Percentiles rank a stretch among this genome's conserved stretches.
phyloP scores from a whole-genome alignment of 1,284 basidiomycete genomes.

The Lentinus polychrous region DNA sequence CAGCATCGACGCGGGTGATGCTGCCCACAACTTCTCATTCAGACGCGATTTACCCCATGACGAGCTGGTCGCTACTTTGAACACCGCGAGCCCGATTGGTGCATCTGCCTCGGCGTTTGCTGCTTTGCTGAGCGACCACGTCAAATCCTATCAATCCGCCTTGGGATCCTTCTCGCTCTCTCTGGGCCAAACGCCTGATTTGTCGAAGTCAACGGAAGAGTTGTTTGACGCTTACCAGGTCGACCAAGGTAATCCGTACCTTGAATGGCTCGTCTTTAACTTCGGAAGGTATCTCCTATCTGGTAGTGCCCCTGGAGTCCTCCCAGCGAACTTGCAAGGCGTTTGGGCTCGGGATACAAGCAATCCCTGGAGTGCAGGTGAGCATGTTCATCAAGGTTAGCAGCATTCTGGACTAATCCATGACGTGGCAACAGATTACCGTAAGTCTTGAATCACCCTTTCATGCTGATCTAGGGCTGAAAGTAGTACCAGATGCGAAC shows the following conservation, averaged over 20 bases:
- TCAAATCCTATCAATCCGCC: slow-evolving; percentile 39
- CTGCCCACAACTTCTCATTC: slow-evolving; percentile 52
- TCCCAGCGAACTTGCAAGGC: slow-evolving; percentile 70
- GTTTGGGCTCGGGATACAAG: slow-evolving; percentile 53
- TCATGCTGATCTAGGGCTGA: neutral
- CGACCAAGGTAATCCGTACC: slow-evolving; percentile 52
- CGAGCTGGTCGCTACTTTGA: slow-evolving; percentile 36
- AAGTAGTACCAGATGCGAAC: slow-evolving; percentile 47
- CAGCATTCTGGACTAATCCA: neutral
- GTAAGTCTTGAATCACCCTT: slow-evolving; percentile 28
- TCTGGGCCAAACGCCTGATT: slow-evolving; percentile 49
- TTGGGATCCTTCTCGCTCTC: slow-evolving; percentile 47
- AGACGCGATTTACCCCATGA: slow-evolving; percentile 52
- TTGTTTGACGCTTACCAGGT: slow-evolving; percentile 44
- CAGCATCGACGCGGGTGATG: slow-evolving; percentile 52
- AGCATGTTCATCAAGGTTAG: slow-evolving; percentile 15
- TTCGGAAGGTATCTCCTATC: slow-evolving; percentile 63
- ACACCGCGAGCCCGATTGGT: slow-evolving; percentile 20
- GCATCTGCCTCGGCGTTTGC: slow-evolving; percentile 24
- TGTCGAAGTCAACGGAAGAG: slow-evolving; percentile 50
- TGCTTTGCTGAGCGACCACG: slow-evolving; percentile 37
- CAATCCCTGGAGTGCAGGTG: slow-evolving; percentile 60
- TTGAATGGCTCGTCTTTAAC: slow-evolving; percentile 71
- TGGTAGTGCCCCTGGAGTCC: slow-evolving; percentile 49
- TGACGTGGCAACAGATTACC: slow-evolving; percentile 41